A percentile compares a stretch with the other conserved stretches of the same genome.
Conservation (phyloP, 495 filamentous ascomycete genomes). For the Cairneyella variabilis region DNA sequence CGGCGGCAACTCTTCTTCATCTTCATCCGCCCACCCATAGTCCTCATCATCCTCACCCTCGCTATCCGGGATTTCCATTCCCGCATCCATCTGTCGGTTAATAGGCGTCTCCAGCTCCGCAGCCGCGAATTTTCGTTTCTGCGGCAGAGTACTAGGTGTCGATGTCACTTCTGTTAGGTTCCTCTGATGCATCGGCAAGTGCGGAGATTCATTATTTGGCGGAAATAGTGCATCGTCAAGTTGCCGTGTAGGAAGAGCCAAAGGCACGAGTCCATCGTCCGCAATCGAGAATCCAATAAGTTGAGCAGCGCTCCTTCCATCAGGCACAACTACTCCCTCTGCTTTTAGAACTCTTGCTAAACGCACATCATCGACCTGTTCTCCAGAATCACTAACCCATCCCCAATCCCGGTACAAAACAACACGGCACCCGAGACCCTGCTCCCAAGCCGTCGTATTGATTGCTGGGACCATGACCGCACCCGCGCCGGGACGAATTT, state of each 20-base stretch:
- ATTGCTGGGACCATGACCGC: conserved; percentile 55
- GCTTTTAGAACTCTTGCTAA: conserved; percentile 21
- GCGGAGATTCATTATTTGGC: not conserved
- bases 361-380: conserved; percentile 10
- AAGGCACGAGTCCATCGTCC: not conserved
- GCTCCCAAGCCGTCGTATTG: conserved; percentile 58
- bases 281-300: conserved; percentile 17
- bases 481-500: conserved; percentile 43
- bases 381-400: conserved; percentile 20
- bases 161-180: not conserved
- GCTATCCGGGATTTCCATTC: conserved; percentile 21
- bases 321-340: conserved; percentile 17
- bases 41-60: conserved; percentile 28
- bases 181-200: not conserved
- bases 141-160: conserved; percentile 8
- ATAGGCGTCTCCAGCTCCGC: conserved; percentile 19
- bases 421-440: conserved; percentile 50
- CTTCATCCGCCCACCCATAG: conserved; percentile 28
- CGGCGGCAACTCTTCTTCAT: conserved; percentile 23
- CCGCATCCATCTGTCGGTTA: too few relatives aligned
- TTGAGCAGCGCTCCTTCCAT: conserved; percentile 1
- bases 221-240: not conserved
- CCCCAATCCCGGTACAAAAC: conserved; percentile 58
- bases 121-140: conserved; percentile 22
- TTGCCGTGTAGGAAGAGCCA: not conserved